Percentiles rank a stretch among this genome's conserved stretches.
Evolutionary conservation across 345 rosid species (phyloP).

Genomic region (Acer campestre): DNA sequence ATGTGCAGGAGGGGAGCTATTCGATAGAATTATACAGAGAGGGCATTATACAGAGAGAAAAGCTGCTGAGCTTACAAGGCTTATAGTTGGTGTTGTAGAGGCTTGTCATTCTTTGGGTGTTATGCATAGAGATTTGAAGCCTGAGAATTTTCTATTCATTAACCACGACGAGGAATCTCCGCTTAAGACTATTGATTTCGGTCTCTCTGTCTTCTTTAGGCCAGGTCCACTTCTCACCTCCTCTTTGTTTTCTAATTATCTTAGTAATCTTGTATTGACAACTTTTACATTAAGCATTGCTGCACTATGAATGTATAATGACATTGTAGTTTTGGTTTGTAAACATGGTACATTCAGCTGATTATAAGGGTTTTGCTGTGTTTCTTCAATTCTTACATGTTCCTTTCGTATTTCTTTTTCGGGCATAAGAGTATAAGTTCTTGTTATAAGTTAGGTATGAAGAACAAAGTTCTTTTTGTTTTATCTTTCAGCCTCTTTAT

Average conservation of each 20-base stretch:
- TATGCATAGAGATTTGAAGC: slow-evolving; percentile 97
- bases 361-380: no score
- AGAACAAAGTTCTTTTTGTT: no score
- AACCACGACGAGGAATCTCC: slow-evolving; percentile 68
- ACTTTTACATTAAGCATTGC: not conserved
- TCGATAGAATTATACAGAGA: slow-evolving; percentile 86
- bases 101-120: slow-evolving; percentile 97
- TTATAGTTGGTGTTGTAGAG: slow-evolving; percentile 82
- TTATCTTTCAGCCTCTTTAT: no score
- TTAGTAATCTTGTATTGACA: not conserved
- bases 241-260: not conserved
- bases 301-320: no score
- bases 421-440: no score
- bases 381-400: no score
- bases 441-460: no score
- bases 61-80: slow-evolving; percentile 84
- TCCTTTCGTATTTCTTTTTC: no score
- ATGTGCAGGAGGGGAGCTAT: slow-evolving; percentile 92
- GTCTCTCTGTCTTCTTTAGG: slow-evolving; percentile 87
- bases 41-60: slow-evolving; percentile 86
- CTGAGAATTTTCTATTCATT: slow-evolving; percentile 90
- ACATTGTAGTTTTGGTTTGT: no score
- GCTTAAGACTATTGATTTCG: slow-evolving; percentile 89
- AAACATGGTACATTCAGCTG: no score
- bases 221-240: slow-evolving; percentile 55